Conservation (phyloP, 2,329 filamentous ascomycete genomes). For the Amesomyces nigricolor region DNA sequence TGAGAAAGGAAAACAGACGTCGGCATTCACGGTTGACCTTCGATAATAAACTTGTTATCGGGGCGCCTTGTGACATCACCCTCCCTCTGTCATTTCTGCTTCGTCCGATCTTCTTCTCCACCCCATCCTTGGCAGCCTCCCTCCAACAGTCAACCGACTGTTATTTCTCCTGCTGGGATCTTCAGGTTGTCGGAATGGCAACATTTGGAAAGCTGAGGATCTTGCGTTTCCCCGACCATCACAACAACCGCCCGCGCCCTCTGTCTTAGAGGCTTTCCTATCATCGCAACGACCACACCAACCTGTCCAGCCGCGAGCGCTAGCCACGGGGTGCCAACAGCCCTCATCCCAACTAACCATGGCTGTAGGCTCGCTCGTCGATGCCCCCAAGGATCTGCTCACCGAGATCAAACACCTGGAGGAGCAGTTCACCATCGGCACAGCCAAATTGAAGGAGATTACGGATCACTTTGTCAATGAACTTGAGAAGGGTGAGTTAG, state of each 20-base stretch:
- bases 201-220: constrained; percentile 14
- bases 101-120: constrained; percentile 9
- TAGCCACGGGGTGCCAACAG: constrained; percentile 17
- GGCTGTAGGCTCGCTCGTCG: constrained; percentile 72
- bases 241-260: constrained; percentile 7
- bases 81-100: neutral
- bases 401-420: constrained; percentile 78
- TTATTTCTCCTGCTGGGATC: neutral
- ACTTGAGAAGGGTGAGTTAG: constrained; percentile 67
- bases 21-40: neutral
- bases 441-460: constrained; percentile 78
- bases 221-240: constrained; percentile 8
- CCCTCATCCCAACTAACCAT: constrained; percentile 21
- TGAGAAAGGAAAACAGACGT: neutral
- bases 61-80: constrained; percentile 14
- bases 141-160: neutral
- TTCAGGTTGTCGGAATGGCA: constrained; percentile 15
- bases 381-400: constrained; percentile 80
- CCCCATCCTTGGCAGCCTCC: constrained; percentile 2
- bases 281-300: constrained; percentile 17
- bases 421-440: constrained; percentile 72
- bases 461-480: constrained; percentile 85
- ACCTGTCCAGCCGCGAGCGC: constrained; percentile 19
- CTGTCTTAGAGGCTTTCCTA: constrained; percentile 14
- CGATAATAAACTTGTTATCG: neutral